A percentile compares a stretch with the other conserved stretches of the same genome.
Evolutionary conservation across 306 rosid species (phyloP).

Genomic region (Chamaecrista fasciculata): DNA sequence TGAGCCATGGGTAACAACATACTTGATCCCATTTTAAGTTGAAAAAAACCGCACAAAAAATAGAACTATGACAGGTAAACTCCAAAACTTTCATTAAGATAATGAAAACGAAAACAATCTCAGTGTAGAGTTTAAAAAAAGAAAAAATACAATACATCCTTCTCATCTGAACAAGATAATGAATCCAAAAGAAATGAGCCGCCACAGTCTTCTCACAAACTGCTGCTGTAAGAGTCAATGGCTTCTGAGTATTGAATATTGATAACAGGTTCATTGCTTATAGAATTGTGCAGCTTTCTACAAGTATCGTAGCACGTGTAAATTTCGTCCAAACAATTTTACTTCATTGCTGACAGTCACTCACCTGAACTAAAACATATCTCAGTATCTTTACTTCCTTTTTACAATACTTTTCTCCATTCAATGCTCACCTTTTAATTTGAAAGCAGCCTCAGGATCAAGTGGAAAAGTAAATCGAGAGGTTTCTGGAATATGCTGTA

Average conservation of each 20-base stretch:
- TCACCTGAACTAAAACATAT: neutral
- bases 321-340: conserved; percentile 13
- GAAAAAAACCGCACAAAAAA: neutral
- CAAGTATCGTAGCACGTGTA: neutral
- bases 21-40: neutral
- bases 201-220: neutral
- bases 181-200: neutral
- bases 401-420: neutral
- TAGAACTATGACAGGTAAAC: neutral
- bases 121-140: neutral
- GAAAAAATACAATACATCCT: neutral
- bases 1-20: too few species aligned
- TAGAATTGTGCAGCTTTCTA: neutral
- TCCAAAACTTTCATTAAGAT: neutral
- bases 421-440: conserved; percentile 37
- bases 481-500: conserved; percentile 52
- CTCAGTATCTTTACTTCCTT: neutral
- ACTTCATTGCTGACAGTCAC: neutral
- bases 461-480: conserved; percentile 48
- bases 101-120: conserved; percentile 5
- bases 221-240: neutral
- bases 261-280: neutral
- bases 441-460: conserved; percentile 36
- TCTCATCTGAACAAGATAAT: neutral
- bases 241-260: neutral